phyloP scores from a whole-genome alignment of 2,329 filamentous ascomycete genomes.

The Fusarium lateritium region DNA sequence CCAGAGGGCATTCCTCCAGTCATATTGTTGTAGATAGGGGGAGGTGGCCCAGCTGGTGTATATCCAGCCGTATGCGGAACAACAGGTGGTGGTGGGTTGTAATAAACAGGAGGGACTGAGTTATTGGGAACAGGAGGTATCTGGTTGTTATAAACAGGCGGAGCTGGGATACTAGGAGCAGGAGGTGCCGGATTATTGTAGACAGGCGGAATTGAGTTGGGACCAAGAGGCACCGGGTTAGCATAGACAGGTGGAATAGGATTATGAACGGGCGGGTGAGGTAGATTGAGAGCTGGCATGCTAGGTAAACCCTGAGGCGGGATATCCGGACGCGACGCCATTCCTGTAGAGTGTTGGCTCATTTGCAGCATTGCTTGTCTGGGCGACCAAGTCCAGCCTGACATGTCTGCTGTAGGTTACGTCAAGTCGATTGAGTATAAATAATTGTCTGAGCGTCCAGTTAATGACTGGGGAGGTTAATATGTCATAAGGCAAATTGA shows the following conservation, averaged over 20 bases:
- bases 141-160: background rate
- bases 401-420: constrained; percentile 15
- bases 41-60: constrained; percentile 1
- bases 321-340: constrained; percentile 8
- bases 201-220: background rate
- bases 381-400: constrained; percentile 40
- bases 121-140: background rate
- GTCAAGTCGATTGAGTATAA: background rate
- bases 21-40: background rate
- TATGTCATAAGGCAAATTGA: constrained; percentile 1
- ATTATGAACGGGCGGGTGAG: constrained; percentile 10
- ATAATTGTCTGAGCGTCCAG: background rate
- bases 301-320: constrained; percentile 15
- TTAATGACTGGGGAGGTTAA: constrained; percentile 5
- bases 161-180: background rate
- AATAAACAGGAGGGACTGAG: constrained; percentile 13
- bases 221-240: background rate
- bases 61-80: constrained; percentile 14
- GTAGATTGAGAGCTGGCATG: constrained; percentile 21
- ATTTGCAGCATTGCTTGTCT: constrained; percentile 37
- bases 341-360: constrained; percentile 6
- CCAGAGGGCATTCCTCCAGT: constrained; percentile 1
- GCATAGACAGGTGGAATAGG: constrained; percentile 3
- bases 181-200: constrained; percentile 4
- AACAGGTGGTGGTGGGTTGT: constrained; percentile 27